Base-by-base conservation (phyloP, 371 early-diverging fungal genomes). In the Amoeboradix gromovi region DNA sequence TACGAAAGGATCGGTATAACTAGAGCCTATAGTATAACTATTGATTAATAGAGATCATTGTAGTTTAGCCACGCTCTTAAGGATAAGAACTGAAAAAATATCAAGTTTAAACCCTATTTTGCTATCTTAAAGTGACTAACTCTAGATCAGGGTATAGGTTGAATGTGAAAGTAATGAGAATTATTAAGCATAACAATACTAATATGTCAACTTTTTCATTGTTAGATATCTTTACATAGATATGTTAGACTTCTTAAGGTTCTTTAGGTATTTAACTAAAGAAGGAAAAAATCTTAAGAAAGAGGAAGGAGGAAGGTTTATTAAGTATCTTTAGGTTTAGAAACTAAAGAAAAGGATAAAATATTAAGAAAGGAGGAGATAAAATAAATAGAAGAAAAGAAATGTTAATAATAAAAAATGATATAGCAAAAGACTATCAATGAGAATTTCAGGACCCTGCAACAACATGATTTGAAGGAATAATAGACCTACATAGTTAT, bases 1-100 rank as follows among this genome's bases (percentile, higher is more conserved):
- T 77, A 77, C 77, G 77, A 77, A 77, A 77, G 77, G 77, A 77
- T 71, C 70, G 48, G 22, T 12, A 48, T 12, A 22, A 48, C 5
- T 12, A 48, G 22, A 48, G 48, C 48, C 48, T 48, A 48, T 48
- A 48, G 48, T 48, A 48, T 48, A 48, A 22, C 48, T 48, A 48
- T 48, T 48, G 48, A 48, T 48, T 48, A 12, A 48, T 48, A 48
- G 12, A 48, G 48, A n/a, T 48, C 48, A 48, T 48, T 48, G 48
- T 48, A 48, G 48, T 48, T 48, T 48, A 48, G 48, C 48, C 48
- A 48, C 48, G 48, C 48, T 48, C 22, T 48, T 48, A 48, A 48
- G 48, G 48, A 48, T 48, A 48, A 5, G 22, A 12, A 48, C 48
- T 48, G 48, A 48, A 48, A 12, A 48, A 48, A 48, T 48, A 48